These are phyloP conservation scores for Prunus salicina DNA, from an alignment of 306 rosid genomes.

Conservation along the genomic window DNA sequence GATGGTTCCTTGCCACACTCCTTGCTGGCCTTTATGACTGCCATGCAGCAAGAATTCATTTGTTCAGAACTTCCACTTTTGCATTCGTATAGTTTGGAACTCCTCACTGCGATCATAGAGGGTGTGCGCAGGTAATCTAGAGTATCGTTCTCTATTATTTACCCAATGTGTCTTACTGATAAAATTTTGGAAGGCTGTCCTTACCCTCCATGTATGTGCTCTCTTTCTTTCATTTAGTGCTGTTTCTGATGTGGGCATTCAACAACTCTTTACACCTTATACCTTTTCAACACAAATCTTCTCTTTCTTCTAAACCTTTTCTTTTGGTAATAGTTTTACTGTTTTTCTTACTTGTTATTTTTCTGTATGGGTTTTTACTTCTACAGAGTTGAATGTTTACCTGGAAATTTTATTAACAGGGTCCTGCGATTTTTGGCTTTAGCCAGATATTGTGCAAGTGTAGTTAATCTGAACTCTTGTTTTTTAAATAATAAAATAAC, in stretches of 20 bases:
- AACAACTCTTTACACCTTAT: neutral
- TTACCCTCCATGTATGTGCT: neutral
- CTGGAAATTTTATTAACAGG: neutral
- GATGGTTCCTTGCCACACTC: slow-evolving; percentile 71
- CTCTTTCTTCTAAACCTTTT: no score
- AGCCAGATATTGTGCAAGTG: neutral
- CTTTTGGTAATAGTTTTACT: no score
- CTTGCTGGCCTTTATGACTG: slow-evolving; percentile 60
- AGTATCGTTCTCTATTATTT: neutral
- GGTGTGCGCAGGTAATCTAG: slow-evolving; percentile 61
- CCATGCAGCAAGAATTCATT: slow-evolving; percentile 71
- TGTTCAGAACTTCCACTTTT: slow-evolving; percentile 82
- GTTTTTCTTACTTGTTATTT: neutral
- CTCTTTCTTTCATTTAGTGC: neutral
- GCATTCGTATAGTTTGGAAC: slow-evolving; percentile 67
- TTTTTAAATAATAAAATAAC: neutral
- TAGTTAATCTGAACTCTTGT: neutral
- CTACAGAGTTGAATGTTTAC: neutral
- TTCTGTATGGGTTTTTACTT: neutral
- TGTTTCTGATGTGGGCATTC: neutral
- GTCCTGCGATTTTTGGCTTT: neutral
- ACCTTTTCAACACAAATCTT: neutral
- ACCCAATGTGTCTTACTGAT: neutral
- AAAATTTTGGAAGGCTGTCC: neutral
- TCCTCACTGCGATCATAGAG: slow-evolving; percentile 62